Conservation (phyloP, 306 rosid species). For the Malus sieversii region DNA sequence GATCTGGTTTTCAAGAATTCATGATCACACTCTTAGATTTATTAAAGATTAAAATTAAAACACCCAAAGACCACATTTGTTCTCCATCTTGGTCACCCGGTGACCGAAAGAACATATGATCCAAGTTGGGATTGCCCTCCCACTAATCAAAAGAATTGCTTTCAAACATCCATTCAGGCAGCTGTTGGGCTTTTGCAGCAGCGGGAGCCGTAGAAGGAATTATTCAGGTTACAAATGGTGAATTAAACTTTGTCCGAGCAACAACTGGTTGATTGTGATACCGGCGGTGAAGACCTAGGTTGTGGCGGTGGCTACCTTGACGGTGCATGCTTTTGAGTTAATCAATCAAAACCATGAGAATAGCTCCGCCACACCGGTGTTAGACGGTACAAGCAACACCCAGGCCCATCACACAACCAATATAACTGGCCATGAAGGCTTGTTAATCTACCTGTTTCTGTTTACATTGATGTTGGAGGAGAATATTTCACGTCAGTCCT, state of each 20-base stretch:
- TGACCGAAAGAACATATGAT: too few species aligned
- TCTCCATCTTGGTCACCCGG: too few species aligned
- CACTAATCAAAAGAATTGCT: too few species aligned
- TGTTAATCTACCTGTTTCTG: constrained; percentile 29
- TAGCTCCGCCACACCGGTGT: constrained; percentile 5
- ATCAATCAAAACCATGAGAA: too few species aligned
- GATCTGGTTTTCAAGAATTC: too few species aligned
- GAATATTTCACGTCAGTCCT: constrained; percentile 23
- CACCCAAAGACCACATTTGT: too few species aligned
- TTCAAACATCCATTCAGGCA: constrained; percentile 5
- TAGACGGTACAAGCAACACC: constrained; percentile 20
- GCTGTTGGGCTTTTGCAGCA: constrained; percentile 44
- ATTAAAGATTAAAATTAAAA: too few species aligned
- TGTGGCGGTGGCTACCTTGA: too few species aligned
- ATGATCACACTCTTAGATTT: too few species aligned
- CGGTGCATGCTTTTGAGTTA: too few species aligned
- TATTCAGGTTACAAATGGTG: constrained; percentile 7
- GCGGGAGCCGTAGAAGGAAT: constrained; percentile 37
- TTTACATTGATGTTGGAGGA: constrained; percentile 30
- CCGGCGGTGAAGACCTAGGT: too few species aligned
- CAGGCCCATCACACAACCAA: neutral
- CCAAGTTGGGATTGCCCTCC: too few species aligned
- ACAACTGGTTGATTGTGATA: constrained; percentile 47
- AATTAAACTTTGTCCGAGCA: constrained; percentile 29
- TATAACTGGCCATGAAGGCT: constrained; percentile 25